Evolutionary conservation across 768 basidiomycete genomes (phyloP).

Genomic region (Paxillus ammoniavirescens): DNA sequence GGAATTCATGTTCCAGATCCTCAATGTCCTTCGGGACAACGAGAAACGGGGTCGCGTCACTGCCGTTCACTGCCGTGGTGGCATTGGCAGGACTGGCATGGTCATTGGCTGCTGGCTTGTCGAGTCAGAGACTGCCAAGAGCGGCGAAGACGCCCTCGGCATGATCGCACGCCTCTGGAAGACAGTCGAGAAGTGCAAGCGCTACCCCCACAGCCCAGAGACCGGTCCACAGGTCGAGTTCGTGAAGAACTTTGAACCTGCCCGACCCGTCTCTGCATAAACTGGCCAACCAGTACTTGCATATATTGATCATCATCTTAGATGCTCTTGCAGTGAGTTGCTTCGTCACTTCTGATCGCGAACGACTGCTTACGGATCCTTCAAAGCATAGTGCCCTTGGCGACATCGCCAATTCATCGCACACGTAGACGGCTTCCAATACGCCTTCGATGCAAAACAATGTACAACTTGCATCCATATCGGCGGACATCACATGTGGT

Average conservation of each 20-base stretch:
- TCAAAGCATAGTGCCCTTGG: neutral
- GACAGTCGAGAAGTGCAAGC: constrained; percentile 72
- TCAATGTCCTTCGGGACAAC: constrained; percentile 60
- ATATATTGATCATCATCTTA: neutral
- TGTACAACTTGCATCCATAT: constrained; percentile 2
- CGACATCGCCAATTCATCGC: neutral
- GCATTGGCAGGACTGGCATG: constrained; percentile 67
- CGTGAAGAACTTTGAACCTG: constrained; percentile 54
- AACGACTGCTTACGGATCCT: neutral
- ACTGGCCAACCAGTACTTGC: neutral
- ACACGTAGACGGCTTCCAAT: neutral
- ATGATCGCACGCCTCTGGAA: constrained; percentile 72
- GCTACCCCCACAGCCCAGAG: constrained; percentile 76
- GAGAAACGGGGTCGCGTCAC: constrained; percentile 53
- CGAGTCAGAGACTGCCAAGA: constrained; percentile 57
- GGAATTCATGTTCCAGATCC: constrained; percentile 56
- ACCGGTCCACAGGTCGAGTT: constrained; percentile 79
- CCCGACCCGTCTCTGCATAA: constrained; percentile 15
- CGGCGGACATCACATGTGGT: neutral
- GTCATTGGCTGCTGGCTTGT: constrained; percentile 77
- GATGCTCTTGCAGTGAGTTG: constrained; percentile 1
- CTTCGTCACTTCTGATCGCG: neutral
- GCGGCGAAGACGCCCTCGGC: constrained; percentile 61
- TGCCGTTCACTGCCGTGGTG: constrained; percentile 81
- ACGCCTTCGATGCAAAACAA: constrained; percentile 4